A percentile compares a stretch with the other conserved stretches of the same genome.
These are phyloP conservation scores for Solanum gandarillasii DNA, from an alignment of 257 asterid species.

Conservation along the genomic window DNA sequence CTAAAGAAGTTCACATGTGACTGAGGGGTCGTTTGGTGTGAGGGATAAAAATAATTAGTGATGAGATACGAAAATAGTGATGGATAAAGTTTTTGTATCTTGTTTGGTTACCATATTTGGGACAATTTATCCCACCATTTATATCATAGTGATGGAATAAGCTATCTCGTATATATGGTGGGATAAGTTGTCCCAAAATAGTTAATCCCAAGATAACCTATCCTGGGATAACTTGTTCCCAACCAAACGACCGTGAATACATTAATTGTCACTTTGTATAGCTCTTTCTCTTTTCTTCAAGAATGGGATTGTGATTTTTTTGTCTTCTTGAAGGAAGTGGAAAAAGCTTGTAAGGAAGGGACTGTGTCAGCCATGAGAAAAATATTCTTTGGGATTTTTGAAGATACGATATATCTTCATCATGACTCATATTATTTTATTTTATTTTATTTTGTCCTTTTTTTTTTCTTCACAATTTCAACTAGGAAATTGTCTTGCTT, in stretches of 20 bases:
- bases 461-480: neutral
- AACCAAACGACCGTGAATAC: neutral
- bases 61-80: too few species aligned
- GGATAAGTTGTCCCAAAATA: too few species aligned
- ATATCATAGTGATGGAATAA: too few species aligned
- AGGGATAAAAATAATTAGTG: too few species aligned
- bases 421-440: neutral
- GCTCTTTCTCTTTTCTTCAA: neutral
- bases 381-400: slow-evolving; percentile 10
- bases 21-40: neutral
- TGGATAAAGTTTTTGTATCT: too few species aligned
- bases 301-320: slow-evolving; percentile 2
- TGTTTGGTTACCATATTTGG: too few species aligned
- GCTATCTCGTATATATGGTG: too few species aligned
- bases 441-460: neutral
- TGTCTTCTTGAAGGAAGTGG: slow-evolving; percentile 10
- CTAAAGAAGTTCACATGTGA: neutral
- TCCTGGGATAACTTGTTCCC: too few species aligned
- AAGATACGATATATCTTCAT: neutral
- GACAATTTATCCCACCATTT: too few species aligned
- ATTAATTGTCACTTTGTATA: neutral
- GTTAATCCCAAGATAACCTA: too few species aligned
- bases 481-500: neutral
- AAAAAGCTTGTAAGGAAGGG: slow-evolving; percentile 4
- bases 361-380: slow-evolving; percentile 19